Evolutionary conservation across 305 asterid genomes (phyloP).

Genomic region (Fraxinus ornus): DNA sequence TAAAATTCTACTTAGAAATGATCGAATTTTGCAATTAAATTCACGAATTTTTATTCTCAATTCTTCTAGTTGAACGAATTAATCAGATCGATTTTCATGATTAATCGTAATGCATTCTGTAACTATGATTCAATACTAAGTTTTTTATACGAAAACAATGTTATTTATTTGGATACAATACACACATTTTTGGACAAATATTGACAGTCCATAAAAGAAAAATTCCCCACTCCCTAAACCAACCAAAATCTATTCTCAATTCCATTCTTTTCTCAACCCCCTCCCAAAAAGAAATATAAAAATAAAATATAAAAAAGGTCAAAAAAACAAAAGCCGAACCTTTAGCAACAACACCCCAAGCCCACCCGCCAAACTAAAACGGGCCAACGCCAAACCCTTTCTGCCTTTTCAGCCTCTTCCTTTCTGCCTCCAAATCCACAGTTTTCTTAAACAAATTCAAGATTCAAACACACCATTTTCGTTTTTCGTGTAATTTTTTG

Average conservation of each 20-base stretch:
- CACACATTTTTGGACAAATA: background rate
- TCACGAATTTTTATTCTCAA: background rate
- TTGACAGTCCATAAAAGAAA: background rate
- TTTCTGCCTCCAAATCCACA: constrained; percentile 17
- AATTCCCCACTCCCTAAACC: background rate
- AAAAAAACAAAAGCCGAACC: background rate
- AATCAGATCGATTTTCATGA: background rate
- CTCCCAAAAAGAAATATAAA: background rate
- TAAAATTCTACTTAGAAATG: background rate
- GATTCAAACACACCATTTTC: background rate
- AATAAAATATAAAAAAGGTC: background rate
- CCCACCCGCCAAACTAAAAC: constrained; percentile 6
- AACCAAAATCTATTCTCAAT: background rate
- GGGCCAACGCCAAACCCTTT: constrained; percentile 24
- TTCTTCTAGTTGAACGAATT: background rate
- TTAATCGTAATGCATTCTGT: background rate
- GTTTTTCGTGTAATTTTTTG: background rate
- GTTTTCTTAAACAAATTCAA: background rate
- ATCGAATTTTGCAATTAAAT: background rate
- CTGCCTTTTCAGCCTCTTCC: constrained; percentile 38
- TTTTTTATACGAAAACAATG: background rate
- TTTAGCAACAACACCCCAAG: background rate
- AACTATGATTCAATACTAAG: background rate
- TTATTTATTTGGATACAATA: background rate
- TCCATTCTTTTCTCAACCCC: background rate